Conservation (phyloP, 495 filamentous ascomycete genomes). For the Evernia prunastri region DNA sequence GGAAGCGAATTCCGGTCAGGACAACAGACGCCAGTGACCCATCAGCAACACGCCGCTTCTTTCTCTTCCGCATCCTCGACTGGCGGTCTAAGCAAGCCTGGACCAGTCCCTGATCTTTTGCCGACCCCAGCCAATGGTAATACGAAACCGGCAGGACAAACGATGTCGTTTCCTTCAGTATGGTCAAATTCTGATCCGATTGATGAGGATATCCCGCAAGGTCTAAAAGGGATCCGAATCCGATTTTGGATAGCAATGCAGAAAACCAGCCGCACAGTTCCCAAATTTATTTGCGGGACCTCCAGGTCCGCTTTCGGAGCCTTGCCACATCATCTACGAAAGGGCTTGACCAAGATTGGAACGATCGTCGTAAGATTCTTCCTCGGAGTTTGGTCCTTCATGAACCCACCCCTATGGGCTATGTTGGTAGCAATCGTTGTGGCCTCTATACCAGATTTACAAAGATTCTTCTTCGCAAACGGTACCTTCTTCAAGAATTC, state of each 20-base stretch:
- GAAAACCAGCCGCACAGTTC: not conserved
- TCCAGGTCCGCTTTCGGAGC: conserved; percentile 29
- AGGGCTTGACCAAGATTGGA: conserved; percentile 39
- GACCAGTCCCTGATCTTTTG: conserved; percentile 21
- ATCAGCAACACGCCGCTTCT: conserved; percentile 26
- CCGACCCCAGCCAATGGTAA: conserved; percentile 32
- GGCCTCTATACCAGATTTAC: conserved; percentile 79
- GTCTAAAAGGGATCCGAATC: conserved; percentile 6
- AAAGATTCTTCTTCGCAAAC: conserved; percentile 77
- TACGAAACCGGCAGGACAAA: conserved; percentile 16
- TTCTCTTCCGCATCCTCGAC: conserved; percentile 19
- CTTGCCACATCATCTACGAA: conserved; percentile 57
- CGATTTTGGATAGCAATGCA: conserved; percentile 3
- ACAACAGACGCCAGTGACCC: conserved; percentile 28
- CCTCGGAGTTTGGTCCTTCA: conserved; percentile 74
- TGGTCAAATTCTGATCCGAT: conserved; percentile 15
- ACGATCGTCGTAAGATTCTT: conserved; percentile 46
- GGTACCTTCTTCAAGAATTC: conserved; percentile 91
- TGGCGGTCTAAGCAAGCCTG: conserved; percentile 7
- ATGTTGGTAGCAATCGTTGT: conserved; percentile 87
- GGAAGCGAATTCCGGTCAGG: conserved; percentile 21
- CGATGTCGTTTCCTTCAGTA: conserved; percentile 18
- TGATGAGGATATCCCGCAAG: conserved; percentile 7
- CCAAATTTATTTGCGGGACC: not conserved
- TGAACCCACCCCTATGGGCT: conserved; percentile 98